Conservation (phyloP, 129 eudicot species). For the Pittosporum tobira region DNA sequence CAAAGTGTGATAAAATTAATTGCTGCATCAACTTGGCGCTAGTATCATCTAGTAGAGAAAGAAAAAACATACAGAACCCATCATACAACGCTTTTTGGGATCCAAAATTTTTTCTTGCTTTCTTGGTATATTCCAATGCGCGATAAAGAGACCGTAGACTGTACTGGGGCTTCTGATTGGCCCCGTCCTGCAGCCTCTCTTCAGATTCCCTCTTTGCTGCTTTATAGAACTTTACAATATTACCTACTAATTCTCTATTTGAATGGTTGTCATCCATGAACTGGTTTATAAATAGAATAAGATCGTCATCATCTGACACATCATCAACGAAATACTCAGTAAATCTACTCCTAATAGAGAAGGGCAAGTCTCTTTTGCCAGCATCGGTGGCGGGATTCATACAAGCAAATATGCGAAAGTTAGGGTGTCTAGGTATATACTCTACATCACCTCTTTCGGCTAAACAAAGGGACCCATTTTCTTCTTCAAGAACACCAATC, state of each 20-base stretch:
- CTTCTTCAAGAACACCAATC: slow-evolving; percentile 90
- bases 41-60: slow-evolving; percentile 53
- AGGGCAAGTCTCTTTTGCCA: slow-evolving; percentile 87
- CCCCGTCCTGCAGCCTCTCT: slow-evolving; percentile 94
- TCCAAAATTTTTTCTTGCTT: slow-evolving; percentile 49
- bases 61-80: slow-evolving; percentile 93
- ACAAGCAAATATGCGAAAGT: slow-evolving; percentile 86
- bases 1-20: slow-evolving; percentile 34
- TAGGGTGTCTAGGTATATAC: slow-evolving; percentile 52
- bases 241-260: slow-evolving; percentile 23
- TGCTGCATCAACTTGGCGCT: slow-evolving; percentile 71
- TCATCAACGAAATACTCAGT: slow-evolving; percentile 92
- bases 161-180: slow-evolving; percentile 96
- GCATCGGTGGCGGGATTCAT: slow-evolving; percentile 99
- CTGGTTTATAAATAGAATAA: slow-evolving; percentile 50
- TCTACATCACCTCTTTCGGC: slow-evolving; percentile 87
- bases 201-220: slow-evolving; percentile 75
- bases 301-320: slow-evolving; percentile 77
- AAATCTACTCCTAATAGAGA: slow-evolving; percentile 61
- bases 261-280: slow-evolving; percentile 43
- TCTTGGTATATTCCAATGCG: slow-evolving; percentile 64
- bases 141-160: slow-evolving; percentile 94
- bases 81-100: slow-evolving; percentile 62
- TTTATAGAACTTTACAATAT: slow-evolving; percentile 64
- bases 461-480: slow-evolving; percentile 79